Evolutionary conservation across 169 alveolate species (phyloP), one percentile per base, ranked within the genome.

Genomic region (Miamiensis avidus): DNA sequence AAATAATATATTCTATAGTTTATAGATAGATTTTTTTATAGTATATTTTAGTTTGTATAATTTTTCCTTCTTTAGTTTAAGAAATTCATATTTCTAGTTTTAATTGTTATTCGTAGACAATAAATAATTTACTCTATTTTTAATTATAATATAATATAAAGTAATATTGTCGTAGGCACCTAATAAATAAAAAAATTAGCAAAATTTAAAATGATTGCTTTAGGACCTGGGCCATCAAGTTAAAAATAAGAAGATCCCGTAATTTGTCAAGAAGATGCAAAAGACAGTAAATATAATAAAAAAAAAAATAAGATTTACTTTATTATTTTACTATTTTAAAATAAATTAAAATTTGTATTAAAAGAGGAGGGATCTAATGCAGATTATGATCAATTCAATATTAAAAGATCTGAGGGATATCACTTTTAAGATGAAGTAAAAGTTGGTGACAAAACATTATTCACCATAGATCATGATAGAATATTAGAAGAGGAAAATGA

Each of bases 401-500:
- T 49, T 1, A 79, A 64, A 79, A 79, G 30, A 32, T n/a, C n/a
- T n/a, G 84, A 79, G 6, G 75, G 75, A 0, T 79, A 79, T 20
- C 64, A 34, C 25, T 79, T 79, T 65, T 69, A 69, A 20, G 84
- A 79, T 29, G 74, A 79, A 65, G 29, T 79, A 15, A 49, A 79
- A 79, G 49, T 79, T 49, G 84, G 65, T 28, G 84, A 74, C 27
- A 74, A 79, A 65, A 79, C 84, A 34, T 34, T 79, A n/a, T 79
- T 79, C 30, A 79, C 84, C 4, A 79, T 79, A 49, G 76, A 69
- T 29, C 31, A 34, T 29, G 84, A 79, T 1, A 28, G 64, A 0
- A n/a, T 34, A 34, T 49, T 79, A 65, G 49, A 79, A 49, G 76
- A 79, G 25, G 73, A 79, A 32, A 0, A 78, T 31, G 84, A 79